A percentile compares a stretch with the other conserved stretches of the same genome.
These are phyloP conservation scores for Vitis rupestris DNA, from an alignment of 164 flowering plant species.

Conservation along the genomic window DNA sequence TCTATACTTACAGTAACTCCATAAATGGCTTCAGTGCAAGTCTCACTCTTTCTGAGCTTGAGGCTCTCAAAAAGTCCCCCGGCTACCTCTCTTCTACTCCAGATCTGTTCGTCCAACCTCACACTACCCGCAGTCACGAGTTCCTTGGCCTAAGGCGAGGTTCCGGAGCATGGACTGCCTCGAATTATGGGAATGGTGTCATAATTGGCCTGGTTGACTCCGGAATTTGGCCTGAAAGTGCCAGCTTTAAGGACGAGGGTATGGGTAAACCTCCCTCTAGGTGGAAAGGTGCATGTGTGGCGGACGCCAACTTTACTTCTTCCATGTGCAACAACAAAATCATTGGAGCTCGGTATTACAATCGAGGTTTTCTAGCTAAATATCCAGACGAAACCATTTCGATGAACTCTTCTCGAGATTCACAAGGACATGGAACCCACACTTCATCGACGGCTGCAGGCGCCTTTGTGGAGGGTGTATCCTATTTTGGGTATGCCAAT, in stretches of 20 bases:
- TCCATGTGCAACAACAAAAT: slow-evolving; percentile 38
- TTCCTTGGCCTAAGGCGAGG: slow-evolving; percentile 23
- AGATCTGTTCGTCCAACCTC: slow-evolving; percentile 12
- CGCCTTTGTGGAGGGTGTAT: slow-evolving; percentile 25
- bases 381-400: slow-evolving; percentile 9
- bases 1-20: slow-evolving; percentile 19
- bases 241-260: slow-evolving; percentile 33
- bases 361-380: slow-evolving; percentile 29
- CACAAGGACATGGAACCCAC: slow-evolving; percentile 49
- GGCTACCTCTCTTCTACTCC: slow-evolving; percentile 14
- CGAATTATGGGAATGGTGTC: slow-evolving; percentile 23
- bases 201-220: slow-evolving; percentile 34
- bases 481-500: slow-evolving; percentile 41
- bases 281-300: slow-evolving; percentile 33
- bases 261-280: slow-evolving; percentile 21
- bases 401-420: slow-evolving; percentile 36
- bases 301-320: slow-evolving; percentile 15
- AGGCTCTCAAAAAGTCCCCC: slow-evolving; percentile 14
- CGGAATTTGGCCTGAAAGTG: slow-evolving; percentile 41
- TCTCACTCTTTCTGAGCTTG: slow-evolving; percentile 19
- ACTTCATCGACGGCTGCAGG: slow-evolving; percentile 55
- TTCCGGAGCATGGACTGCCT: slow-evolving; percentile 23
- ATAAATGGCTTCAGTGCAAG: slow-evolving; percentile 28
- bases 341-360: slow-evolving; percentile 40
- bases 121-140: slow-evolving; percentile 24